A percentile compares a stretch with the other conserved stretches of the same genome.
Conservation (phyloP, 2,329 filamentous ascomycete species). For the Annulohypoxylon truncatum region DNA sequence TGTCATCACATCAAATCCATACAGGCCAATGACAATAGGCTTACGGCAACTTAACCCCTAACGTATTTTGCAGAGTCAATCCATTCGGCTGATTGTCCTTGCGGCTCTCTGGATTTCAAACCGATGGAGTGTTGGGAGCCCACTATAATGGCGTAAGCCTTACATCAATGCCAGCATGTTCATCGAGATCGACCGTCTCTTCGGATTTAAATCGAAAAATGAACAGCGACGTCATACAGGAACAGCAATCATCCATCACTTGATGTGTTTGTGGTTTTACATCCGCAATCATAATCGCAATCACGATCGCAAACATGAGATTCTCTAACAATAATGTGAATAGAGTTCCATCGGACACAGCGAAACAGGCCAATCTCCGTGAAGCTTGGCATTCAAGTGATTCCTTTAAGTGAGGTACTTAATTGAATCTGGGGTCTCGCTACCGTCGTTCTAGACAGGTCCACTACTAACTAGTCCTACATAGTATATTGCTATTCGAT, state of each 20-base stretch:
- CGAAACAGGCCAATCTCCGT: conserved; percentile 6
- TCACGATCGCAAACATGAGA: background rate
- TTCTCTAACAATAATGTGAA: background rate
- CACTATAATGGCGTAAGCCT: background rate
- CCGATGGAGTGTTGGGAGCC: background rate
- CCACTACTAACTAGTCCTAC: background rate
- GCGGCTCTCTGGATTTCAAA: conserved; percentile 4
- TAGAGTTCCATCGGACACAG: background rate
- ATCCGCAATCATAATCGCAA: background rate
- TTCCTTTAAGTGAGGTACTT: background rate
- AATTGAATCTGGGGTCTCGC: background rate
- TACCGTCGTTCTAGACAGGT: background rate
- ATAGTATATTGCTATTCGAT: conserved; percentile 7
- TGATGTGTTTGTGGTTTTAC: background rate
- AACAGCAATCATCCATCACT: background rate
- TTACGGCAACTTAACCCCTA: background rate
- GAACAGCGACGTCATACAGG: background rate
- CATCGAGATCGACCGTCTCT: conserved; percentile 6
- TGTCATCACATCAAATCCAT: background rate
- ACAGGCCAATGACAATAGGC: background rate
- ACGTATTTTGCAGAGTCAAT: background rate
- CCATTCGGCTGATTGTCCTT: background rate
- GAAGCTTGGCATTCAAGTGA: background rate
- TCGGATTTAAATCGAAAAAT: background rate
- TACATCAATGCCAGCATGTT: background rate